These are phyloP conservation scores for Cenococcum geophilum DNA, from an alignment of 495 filamentous ascomycete genomes.

Conservation along the genomic window DNA sequence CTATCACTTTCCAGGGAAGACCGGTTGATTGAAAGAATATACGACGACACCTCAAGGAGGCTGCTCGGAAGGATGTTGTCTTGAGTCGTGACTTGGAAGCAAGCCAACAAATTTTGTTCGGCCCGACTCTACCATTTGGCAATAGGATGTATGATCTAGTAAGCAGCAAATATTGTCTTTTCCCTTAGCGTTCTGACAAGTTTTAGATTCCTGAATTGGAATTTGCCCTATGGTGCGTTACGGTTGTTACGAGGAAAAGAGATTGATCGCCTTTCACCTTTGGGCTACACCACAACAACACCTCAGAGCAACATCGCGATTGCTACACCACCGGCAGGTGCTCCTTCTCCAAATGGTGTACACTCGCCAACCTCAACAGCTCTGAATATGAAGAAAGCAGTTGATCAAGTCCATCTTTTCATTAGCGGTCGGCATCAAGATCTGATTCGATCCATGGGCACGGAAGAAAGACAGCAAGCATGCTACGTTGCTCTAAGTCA, in stretches of 20 bases:
- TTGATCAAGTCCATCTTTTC: conserved; percentile 36
- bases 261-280: conserved; percentile 24
- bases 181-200: conserved; percentile 5
- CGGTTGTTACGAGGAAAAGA: not conserved
- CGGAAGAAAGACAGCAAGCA: conserved; percentile 30
- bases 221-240: conserved; percentile 27
- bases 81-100: conserved; percentile 11
- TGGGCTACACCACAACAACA: conserved; percentile 3
- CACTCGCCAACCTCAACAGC: conserved; percentile 32
- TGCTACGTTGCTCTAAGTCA: not conserved
- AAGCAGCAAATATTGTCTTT: not conserved
- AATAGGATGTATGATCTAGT: conserved; percentile 29
- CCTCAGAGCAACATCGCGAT: conserved; percentile 20
- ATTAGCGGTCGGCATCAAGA: conserved; percentile 33
- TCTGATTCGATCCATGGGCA: conserved; percentile 31
- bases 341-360: conserved; percentile 28
- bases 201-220: conserved; percentile 36
- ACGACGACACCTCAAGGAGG: conserved; percentile 35
- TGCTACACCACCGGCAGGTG: conserved; percentile 12
- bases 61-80: conserved; percentile 11
- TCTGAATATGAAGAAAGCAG: conserved; percentile 30
- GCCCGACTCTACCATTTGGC: conserved; percentile 22
- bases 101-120: conserved; percentile 20
- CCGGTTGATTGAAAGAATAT: conserved; percentile 36
- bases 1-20: conserved; percentile 24